Evolutionary conservation across 2,329 filamentous ascomycete genomes (phyloP), one percentile per base, ranked within the genome.

Genomic region (Arthrinium puccinioides): DNA sequence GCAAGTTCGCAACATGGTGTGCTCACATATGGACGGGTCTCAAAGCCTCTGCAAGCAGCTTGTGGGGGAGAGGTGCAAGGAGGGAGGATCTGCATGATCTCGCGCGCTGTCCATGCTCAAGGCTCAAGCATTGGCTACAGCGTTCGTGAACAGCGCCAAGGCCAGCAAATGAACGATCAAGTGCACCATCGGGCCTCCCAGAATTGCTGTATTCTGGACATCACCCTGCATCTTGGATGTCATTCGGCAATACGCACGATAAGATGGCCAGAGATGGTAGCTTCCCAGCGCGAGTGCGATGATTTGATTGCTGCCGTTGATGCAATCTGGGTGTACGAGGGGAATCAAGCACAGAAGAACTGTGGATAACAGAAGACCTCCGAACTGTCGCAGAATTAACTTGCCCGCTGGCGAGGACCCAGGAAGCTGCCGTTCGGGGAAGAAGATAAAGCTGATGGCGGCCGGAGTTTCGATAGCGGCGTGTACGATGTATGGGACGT

Each of bases 211-310:
- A 13, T 48, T 49, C 10, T 40, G 40, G 1, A 38, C 36, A 11
- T 36, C 38, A 15, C 38, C 40, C 20, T 42, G 46, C 15, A 44
- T 40, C 9, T 44, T 44, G n/a, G 36, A 28, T 20, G 44, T 42
- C 10, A 69, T 52, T 26, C 62, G 57, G 13, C 49, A 43, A 9
- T 50, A 55, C 1, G 71, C 71, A 23, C 71, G 57, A 32, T 62
- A 55, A 21, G 59, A 62, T 3, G 71, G 71, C 56, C 65, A 74
- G 2, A 64, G 27, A 39, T 75, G 71, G 53, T 72, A 74, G 16
- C 62, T 61, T 1, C 62, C 67, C 41, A 74, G 53, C 1, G 65
- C 60, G 1, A 59, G 44, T 0, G 64, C 61, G 2, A 67, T 44
- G 15, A 60, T 43, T 7, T 58, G 54, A 4, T 51, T 50, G 1